Base-by-base conservation (phyloP, 176 grass and related monocot species). In the Aegilops sharonensis region DNA sequence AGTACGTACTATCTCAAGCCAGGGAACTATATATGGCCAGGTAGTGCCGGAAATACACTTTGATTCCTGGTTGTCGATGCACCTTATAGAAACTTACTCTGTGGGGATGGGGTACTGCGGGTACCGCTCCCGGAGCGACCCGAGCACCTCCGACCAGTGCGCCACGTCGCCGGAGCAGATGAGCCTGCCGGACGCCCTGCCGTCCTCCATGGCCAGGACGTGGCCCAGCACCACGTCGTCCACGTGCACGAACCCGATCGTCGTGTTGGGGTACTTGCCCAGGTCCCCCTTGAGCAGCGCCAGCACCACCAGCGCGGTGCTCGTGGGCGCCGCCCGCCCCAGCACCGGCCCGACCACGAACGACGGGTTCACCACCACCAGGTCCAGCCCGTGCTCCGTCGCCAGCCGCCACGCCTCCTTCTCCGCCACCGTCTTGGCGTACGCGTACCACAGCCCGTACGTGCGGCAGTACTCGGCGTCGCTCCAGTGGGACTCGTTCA, bases 361-460 rank as follows among this genome's bases (percentile, higher is more conserved):
- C 59, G 95, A 94, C 72, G 95, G 95, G 79, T 94, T 94, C 68
- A 97, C 92, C 24, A 91, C 95, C 37, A 97, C 95, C 8, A 97
- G 84, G 21, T 90, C 86, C 37, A 97, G 77, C 36, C 68, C 84
- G 20, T 78, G 80, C 81, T 97, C 78, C 74, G 89, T 75, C 0
- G 95, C 92, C 25, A 97, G 86, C 2, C 86, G 84, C 95, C 95
- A 97, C 63, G 95, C 92, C 82, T 97, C 95, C 86, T 87, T 84
- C 88, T 97, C 95, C 43, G 95, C 95, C 90, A 92, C 47, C 64
- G 92, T 94, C 89, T 97, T 97, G 0, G 95, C 90, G 45, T 97
- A 97, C 3, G 92, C 95, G 78, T 97, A 97, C 95, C 95, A 97
- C 11, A 97, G 79, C 66, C 86, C 86, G 92, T 93, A 88, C 25